A percentile compares a stretch with the other conserved stretches of the same genome.
Conservation (phyloP, 1,139 yeast species). For the Wickerhamomyces sp. region DNA sequence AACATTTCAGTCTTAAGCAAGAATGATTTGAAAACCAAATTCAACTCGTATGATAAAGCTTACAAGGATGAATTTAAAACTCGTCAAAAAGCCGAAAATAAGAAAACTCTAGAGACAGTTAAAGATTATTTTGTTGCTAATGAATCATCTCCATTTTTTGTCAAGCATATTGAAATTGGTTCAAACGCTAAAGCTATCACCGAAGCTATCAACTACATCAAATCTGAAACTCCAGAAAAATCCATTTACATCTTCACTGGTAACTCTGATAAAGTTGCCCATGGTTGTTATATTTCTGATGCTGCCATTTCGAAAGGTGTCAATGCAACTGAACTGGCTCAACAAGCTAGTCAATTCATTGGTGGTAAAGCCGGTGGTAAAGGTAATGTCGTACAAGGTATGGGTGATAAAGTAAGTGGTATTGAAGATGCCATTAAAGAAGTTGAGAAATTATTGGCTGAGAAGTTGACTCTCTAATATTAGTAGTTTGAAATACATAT, state of each 20-base stretch:
- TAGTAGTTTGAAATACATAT: background rate
- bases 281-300: slow-evolving; percentile 85
- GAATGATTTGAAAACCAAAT: slow-evolving; percentile 67
- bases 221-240: slow-evolving; percentile 71
- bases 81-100: slow-evolving; percentile 82
- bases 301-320: slow-evolving; percentile 67
- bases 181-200: slow-evolving; percentile 93
- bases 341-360: slow-evolving; percentile 60
- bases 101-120: slow-evolving; percentile 77
- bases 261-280: slow-evolving; percentile 76
- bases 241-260: slow-evolving; percentile 83
- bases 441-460: slow-evolving; percentile 52
- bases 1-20: slow-evolving; percentile 80
- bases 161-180: slow-evolving; percentile 59
- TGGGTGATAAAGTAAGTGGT: slow-evolving; percentile 79
- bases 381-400: slow-evolving; percentile 94
- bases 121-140: slow-evolving; percentile 58
- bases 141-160: slow-evolving; percentile 48
- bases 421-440: slow-evolving; percentile 69
- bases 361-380: slow-evolving; percentile 99
- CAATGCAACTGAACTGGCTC: slow-evolving; percentile 72
- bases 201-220: slow-evolving; percentile 83
- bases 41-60: slow-evolving; percentile 74
- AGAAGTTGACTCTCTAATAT: slow-evolving; percentile 38
- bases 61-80: slow-evolving; percentile 84